These are phyloP conservation scores for Aureobasidium pullulans DNA, from an alignment of 2,329 filamentous ascomycete species.

Conservation along the genomic window DNA sequence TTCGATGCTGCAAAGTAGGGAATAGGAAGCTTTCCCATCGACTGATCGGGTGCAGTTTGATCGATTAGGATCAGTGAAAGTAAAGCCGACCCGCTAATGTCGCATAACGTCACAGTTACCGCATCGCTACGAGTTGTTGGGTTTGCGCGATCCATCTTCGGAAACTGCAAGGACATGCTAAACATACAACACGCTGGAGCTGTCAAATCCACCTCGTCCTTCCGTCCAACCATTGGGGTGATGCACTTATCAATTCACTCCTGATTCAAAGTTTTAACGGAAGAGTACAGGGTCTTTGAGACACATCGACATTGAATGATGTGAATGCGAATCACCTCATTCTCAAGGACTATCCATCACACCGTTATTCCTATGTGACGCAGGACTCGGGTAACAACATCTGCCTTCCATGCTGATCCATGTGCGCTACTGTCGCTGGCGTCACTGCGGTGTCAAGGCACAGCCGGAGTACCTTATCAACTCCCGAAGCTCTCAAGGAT, in stretches of 20 bases:
- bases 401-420: not conserved
- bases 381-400: not conserved
- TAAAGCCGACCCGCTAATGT: not conserved
- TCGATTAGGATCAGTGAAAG: not conserved
- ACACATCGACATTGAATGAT: not conserved
- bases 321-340: not conserved
- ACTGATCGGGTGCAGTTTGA: constrained; percentile 7
- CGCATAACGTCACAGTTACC: not conserved
- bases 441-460: not conserved
- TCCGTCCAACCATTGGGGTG: not conserved
- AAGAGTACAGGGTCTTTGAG: not conserved
- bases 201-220: not conserved
- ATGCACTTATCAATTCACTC: not conserved
- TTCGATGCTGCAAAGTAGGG: not conserved
- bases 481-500: not conserved
- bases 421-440: not conserved
- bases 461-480: constrained; percentile 1
- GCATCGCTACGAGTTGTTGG: constrained; percentile 1
- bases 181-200: not conserved
- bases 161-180: constrained; percentile 2
- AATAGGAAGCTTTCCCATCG: constrained; percentile 1
- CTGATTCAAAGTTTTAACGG: not conserved
- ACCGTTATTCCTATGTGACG: not conserved
- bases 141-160: not conserved
- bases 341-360: not conserved